A percentile compares a stretch with the other conserved stretches of the same genome.
Conservation (phyloP, 108 stramenopile species). For the Nannochloropsis gaditana region DNA sequence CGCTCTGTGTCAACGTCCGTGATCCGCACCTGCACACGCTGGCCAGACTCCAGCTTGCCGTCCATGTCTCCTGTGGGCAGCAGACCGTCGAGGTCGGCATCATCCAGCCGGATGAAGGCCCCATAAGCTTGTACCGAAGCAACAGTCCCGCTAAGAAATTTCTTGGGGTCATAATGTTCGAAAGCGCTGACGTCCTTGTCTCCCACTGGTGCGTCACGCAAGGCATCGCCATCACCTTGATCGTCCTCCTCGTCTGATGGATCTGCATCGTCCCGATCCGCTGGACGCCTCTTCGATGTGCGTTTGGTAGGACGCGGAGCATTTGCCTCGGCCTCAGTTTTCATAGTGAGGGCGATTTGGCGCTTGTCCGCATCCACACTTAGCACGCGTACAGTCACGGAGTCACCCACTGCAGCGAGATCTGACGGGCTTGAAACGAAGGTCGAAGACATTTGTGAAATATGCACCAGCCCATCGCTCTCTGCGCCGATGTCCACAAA, state of each 20-base stretch:
- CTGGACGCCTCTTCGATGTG: neutral
- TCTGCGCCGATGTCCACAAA: conserved; percentile 28
- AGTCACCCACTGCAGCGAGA: neutral
- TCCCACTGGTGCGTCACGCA: neutral
- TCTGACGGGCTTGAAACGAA: neutral
- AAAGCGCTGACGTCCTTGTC: conserved; percentile 21
- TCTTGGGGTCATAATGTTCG: neutral
- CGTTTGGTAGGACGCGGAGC: neutral
- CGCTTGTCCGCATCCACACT: neutral
- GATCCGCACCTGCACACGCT: conserved; percentile 19
- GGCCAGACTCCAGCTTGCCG: neutral
- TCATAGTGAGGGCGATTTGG: neutral
- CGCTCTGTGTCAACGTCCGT: conserved; percentile 11
- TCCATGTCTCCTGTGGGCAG: neutral
- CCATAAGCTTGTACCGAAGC: neutral
- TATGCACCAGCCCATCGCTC: conserved; percentile 27
- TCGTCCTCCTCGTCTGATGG: neutral
- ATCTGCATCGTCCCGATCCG: neutral
- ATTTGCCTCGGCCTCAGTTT: neutral
- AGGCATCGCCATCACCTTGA: neutral
- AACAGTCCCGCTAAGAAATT: conserved; percentile 16
- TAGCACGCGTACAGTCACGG: neutral
- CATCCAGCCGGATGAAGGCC: conserved; percentile 23
- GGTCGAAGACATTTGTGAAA: neutral
- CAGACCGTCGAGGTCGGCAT: neutral